phyloP scores from a whole-genome alignment of 2,329 filamentous ascomycete genomes.

The Cadophora luteo-olivacea region DNA sequence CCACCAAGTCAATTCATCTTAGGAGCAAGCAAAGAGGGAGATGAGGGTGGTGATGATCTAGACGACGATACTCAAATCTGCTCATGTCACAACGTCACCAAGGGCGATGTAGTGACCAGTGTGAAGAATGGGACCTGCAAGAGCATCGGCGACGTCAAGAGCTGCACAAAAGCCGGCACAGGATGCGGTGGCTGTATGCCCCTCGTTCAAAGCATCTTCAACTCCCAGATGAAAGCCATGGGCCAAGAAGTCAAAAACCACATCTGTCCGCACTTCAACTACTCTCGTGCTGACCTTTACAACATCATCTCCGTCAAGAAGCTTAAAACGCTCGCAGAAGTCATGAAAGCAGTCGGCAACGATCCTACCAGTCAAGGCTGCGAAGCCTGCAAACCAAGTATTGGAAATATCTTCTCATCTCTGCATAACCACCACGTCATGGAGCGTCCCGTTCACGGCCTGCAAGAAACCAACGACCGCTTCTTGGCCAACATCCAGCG shows the following conservation, averaged over 20 bases:
- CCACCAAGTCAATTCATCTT: conserved; percentile 85
- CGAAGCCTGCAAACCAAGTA: conserved; percentile 83
- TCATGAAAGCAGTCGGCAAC: conserved; percentile 81
- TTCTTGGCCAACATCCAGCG: conserved; percentile 91
- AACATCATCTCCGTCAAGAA: conserved; percentile 86
- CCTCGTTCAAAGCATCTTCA: conserved; percentile 88
- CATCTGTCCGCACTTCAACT: conserved; percentile 82
- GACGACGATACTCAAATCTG: conserved; percentile 88
- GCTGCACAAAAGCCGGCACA: conserved; percentile 89
- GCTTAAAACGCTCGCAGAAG: conserved; percentile 72
- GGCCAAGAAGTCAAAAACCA: conserved; percentile 88
- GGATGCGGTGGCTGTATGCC: conserved; percentile 92
- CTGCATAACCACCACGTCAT: conserved; percentile 87
- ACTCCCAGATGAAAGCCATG: conserved; percentile 84
- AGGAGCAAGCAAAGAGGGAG: conserved; percentile 75
- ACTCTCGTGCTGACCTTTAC: conserved; percentile 87
- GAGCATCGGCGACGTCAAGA: conserved; percentile 81
- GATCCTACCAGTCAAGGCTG: conserved; percentile 78
- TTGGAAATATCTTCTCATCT: conserved; percentile 81
- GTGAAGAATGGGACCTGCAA: conserved; percentile 84
- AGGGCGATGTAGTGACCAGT: conserved; percentile 75
- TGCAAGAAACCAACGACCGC: conserved; percentile 90
- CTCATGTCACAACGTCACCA: conserved; percentile 91
- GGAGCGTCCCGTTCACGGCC: conserved; percentile 70
- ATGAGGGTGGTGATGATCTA: conserved; percentile 77